Percentiles rank a stretch among this genome's conserved stretches.
phyloP scores from a whole-genome alignment of 2,329 filamentous ascomycete genomes.

The Tetracladium maxilliforme region DNA sequence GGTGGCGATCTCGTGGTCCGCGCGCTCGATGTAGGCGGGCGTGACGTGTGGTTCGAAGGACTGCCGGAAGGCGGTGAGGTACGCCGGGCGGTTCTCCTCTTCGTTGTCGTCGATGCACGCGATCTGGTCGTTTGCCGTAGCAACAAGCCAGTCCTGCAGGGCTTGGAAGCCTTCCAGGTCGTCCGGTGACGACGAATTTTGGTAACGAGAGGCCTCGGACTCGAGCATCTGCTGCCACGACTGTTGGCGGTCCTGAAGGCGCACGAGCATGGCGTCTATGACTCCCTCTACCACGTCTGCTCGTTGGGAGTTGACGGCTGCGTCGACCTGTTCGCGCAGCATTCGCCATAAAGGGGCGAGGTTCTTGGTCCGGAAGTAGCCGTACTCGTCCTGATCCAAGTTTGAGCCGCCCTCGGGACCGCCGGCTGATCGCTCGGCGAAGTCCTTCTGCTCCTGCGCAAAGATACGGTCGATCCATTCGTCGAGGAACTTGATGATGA shows the following conservation, averaged over 20 bases:
- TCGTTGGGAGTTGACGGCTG: constrained; percentile 71
- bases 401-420: constrained; percentile 58
- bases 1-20: constrained; percentile 55
- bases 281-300: constrained; percentile 89
- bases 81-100: constrained; percentile 59
- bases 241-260: constrained; percentile 69
- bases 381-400: constrained; percentile 76
- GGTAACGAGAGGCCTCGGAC: constrained; percentile 65
- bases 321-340: constrained; percentile 82
- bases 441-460: constrained; percentile 64
- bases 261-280: constrained; percentile 87
- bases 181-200: no score
- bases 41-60: constrained; percentile 74
- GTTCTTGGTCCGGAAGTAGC: constrained; percentile 83
- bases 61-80: constrained; percentile 73
- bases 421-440: constrained; percentile 62
- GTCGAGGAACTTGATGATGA: constrained; percentile 91
- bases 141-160: constrained; percentile 89
- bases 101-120: constrained; percentile 92
- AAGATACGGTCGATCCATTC: constrained; percentile 97
- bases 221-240: constrained; percentile 82
- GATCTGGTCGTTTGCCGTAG: constrained; percentile 96
- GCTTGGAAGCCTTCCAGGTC: constrained; percentile 59
- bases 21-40: constrained; percentile 63
- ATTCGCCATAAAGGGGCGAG: constrained; percentile 94